A percentile compares a stretch with the other conserved stretches of the same genome.
phyloP scores from a whole-genome alignment of 1,139 yeast genomes.

The Suhomyces anneliseae region DNA sequence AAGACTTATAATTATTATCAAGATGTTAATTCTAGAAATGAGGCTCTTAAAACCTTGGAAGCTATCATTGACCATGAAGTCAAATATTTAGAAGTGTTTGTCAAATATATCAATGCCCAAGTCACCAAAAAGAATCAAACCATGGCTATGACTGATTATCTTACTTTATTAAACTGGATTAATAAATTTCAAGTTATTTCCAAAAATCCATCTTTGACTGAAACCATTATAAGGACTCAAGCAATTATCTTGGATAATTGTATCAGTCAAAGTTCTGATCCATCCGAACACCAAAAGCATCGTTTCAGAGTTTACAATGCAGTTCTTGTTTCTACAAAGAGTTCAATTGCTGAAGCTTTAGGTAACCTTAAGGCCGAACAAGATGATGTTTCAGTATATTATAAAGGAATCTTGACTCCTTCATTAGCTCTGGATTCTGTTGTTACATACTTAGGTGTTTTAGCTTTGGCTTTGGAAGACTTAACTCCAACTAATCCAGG shows the following conservation, averaged over 20 bases:
- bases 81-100: conserved; percentile 32
- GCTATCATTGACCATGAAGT: conserved; percentile 32
- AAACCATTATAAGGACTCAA: conserved; percentile 20
- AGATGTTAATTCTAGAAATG: conserved; percentile 48
- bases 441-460: conserved; percentile 36
- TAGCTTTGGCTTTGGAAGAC: conserved; percentile 39
- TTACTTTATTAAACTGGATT: conserved; percentile 60
- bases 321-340: conserved; percentile 39
- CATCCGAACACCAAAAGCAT: conserved; percentile 30
- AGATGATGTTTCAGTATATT: conserved; percentile 2
- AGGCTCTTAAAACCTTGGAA: conserved; percentile 38
- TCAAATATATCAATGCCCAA: conserved; percentile 36
- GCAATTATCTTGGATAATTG: conserved; percentile 24
- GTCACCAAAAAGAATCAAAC: conserved; percentile 31
- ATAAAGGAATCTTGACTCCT: conserved; percentile 8
- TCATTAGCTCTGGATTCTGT: conserved; percentile 10
- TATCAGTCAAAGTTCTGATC: conserved; percentile 12
- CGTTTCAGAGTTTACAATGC: conserved; percentile 49
- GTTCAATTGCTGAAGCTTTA: conserved; percentile 24
- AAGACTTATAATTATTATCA: conserved; percentile 52
- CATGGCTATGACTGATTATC: conserved; percentile 54
- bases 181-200: conserved; percentile 32
- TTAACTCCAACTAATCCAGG: conserved; percentile 44
- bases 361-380: conserved; percentile 1
- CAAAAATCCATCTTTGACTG: conserved; percentile 11